phyloP scores from a whole-genome alignment of 352 stramenopile species.

The Phytopythium ostracodes region DNA sequence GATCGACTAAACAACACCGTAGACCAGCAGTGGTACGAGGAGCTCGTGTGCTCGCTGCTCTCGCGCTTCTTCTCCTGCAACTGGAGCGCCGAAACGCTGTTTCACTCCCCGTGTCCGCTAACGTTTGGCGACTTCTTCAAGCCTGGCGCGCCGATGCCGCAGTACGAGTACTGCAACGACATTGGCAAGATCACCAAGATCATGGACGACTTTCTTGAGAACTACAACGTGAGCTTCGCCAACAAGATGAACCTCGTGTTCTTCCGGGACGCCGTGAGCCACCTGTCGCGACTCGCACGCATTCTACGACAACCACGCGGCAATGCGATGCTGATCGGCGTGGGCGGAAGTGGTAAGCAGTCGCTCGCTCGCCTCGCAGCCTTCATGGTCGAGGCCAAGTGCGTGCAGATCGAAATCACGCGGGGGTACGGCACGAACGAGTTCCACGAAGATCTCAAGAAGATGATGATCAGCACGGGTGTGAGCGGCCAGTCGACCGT shows the following conservation, averaged over 20 bases:
- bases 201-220: conserved; percentile 91
- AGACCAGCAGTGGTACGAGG: conserved; percentile 91
- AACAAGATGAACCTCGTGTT: conserved; percentile 97
- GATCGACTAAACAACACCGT: conserved; percentile 87
- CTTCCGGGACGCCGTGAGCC: conserved; percentile 91
- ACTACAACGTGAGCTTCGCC: conserved; percentile 92
- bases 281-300: conserved; percentile 85
- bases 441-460: conserved; percentile 94
- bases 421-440: conserved; percentile 86
- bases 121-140: conserved; percentile 93
- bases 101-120: conserved; percentile 83
- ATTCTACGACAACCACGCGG: conserved; percentile 91
- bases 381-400: conserved; percentile 91
- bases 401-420: conserved; percentile 91
- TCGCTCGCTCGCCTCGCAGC: conserved; percentile 87
- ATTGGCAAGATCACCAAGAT: conserved; percentile 76
- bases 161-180: conserved; percentile 88
- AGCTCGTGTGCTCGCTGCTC: conserved; percentile 83
- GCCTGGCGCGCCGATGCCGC: conserved; percentile 56
- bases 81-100: conserved; percentile 79
- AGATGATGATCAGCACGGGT: conserved; percentile 91
- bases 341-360: conserved; percentile 93
- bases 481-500: conserved; percentile 74
- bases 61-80: conserved; percentile 70
- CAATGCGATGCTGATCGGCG: conserved; percentile 96